Percentiles rank a stretch among this genome's conserved stretches.
Evolutionary conservation across 148 eudicot species (phyloP).

Genomic region (Chenopodium suecicum): DNA sequence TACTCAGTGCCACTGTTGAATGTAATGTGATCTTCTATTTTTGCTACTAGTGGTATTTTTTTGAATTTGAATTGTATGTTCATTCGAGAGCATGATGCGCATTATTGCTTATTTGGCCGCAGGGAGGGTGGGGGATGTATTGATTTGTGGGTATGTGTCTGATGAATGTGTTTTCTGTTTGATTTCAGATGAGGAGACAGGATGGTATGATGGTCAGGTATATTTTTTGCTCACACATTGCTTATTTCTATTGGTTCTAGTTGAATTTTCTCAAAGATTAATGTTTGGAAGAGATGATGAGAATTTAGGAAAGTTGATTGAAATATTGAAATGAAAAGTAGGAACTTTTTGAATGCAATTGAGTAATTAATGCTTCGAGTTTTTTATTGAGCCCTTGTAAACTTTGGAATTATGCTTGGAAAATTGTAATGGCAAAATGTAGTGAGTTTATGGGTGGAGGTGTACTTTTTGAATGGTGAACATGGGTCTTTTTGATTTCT

Average conservation of each 20-base stretch:
- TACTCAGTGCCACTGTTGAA: conserved; percentile 97
- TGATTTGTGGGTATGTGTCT: conserved; percentile 3
- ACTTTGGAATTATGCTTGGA: background rate
- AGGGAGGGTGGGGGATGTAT: background rate
- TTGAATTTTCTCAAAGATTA: background rate
- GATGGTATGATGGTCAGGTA: conserved; percentile 99
- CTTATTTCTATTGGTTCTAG: background rate
- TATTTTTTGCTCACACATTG: background rate
- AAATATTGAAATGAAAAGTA: background rate
- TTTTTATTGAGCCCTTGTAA: background rate
- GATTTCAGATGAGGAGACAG: conserved; percentile 90
- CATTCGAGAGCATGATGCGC: no score
- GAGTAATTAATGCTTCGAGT: no score
- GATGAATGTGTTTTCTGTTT: conserved; percentile 17
- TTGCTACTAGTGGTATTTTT: no score
- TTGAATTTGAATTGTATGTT: no score
- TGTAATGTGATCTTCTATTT: conserved; percentile 34
- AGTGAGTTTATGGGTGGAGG: background rate
- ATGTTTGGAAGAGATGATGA: no score
- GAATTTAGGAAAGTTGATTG: background rate
- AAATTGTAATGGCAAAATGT: background rate
- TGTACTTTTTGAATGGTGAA: background rate
- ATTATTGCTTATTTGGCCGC: no score
- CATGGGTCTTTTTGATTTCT: background rate
- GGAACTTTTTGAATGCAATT: background rate